These are phyloP conservation scores for Teunomyces funiuensis DNA, from an alignment of 805 yeast species.

Conservation along the genomic window DNA sequence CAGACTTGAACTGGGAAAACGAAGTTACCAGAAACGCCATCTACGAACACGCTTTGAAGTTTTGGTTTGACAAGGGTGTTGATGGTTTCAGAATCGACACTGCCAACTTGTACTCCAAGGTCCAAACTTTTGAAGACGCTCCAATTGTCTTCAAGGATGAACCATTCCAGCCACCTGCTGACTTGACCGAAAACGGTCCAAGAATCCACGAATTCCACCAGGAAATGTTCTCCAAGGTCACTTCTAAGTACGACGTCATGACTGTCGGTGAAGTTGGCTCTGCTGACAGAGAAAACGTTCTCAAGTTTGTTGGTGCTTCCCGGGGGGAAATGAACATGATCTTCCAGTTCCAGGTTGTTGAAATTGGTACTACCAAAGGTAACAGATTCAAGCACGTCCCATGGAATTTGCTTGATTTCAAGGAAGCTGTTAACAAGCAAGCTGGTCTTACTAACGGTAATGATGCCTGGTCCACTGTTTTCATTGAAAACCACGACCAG, in stretches of 20 bases:
- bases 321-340: slow-evolving; percentile 43
- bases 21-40: slow-evolving; percentile 38
- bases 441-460: slow-evolving; percentile 43
- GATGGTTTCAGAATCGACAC: slow-evolving; percentile 63
- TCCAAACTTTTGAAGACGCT: slow-evolving; percentile 46
- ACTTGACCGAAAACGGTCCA: slow-evolving; percentile 46
- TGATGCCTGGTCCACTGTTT: slow-evolving; percentile 59
- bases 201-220: slow-evolving; percentile 58
- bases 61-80: slow-evolving; percentile 56
- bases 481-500: slow-evolving; percentile 60
- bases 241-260: slow-evolving; percentile 49
- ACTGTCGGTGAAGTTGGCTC: slow-evolving; percentile 59
- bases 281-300: slow-evolving; percentile 40
- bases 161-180: slow-evolving; percentile 40
- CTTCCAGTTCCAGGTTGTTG: slow-evolving; percentile 34
- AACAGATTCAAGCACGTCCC: slow-evolving; percentile 37
- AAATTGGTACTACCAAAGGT: slow-evolving; percentile 37
- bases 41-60: slow-evolving; percentile 47
- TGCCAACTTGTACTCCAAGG: slow-evolving; percentile 53
- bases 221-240: slow-evolving; percentile 46
- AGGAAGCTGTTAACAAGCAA: slow-evolving; percentile 22
- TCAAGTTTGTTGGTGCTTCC: slow-evolving; percentile 43
- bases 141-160: slow-evolving; percentile 43
- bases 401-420: slow-evolving; percentile 39
- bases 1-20: slow-evolving; percentile 64